Percentiles rank a stretch among this genome's conserved stretches.
Evolutionary conservation across 225 moss, liverwort and hornwort species (phyloP).

Genomic region (Takakia lepidozioides): DNA sequence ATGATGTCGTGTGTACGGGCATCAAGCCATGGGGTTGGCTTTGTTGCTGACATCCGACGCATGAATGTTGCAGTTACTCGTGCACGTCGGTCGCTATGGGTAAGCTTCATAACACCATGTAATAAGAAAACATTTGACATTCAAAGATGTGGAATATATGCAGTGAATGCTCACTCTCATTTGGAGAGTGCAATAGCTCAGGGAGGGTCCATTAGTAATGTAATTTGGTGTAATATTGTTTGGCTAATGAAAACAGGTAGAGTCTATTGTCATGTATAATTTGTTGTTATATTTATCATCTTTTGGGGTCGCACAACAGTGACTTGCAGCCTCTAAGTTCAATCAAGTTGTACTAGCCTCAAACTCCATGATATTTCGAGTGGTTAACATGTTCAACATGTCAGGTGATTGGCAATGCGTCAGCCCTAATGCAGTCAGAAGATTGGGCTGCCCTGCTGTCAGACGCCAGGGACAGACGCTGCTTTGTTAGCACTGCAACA

Average conservation of each 20-base stretch:
- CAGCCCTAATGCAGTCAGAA: constrained; percentile 86
- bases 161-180: background rate
- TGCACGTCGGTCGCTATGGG: constrained; percentile 94
- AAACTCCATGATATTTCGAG: background rate
- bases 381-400: constrained; percentile 2
- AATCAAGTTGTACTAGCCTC: background rate
- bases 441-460: constrained; percentile 88
- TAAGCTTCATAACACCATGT: constrained; percentile 13
- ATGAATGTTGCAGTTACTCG: constrained; percentile 99
- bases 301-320: background rate
- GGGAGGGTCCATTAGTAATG: background rate
- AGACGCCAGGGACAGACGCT: constrained; percentile 70
- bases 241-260: background rate
- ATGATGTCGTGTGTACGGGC: constrained; percentile 99
- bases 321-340: background rate
- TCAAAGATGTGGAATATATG: background rate
- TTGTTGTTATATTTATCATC: background rate
- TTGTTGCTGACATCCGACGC: constrained; percentile 94
- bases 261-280: background rate
- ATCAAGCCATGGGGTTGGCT: constrained; percentile 91
- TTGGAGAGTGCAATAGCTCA: background rate
- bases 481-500: constrained; percentile 59
- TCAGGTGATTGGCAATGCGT: constrained; percentile 98
- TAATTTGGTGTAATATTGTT: background rate
- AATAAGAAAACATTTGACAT: background rate